A percentile compares a stretch with the other conserved stretches of the same genome.
Conservation (phyloP, 345 rosid species). For the Firmiana major region DNA sequence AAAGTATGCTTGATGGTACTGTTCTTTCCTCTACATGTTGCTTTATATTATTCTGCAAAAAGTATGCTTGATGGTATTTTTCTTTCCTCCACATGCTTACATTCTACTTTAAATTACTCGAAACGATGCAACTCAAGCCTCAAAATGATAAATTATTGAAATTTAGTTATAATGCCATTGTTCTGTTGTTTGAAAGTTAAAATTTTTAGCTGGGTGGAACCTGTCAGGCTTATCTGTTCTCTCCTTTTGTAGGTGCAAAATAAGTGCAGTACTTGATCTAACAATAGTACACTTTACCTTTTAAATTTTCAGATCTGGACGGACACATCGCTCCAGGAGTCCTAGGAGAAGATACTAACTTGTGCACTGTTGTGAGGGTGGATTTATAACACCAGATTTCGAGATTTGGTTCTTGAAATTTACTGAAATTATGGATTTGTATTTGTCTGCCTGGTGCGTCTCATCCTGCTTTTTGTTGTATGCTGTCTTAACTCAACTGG, state of each 20-base stretch:
- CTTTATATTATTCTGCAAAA: no score
- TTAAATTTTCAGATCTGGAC: conserved; percentile 43
- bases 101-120: background rate
- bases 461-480: background rate
- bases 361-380: background rate
- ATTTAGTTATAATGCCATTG: background rate
- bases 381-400: background rate
- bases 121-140: background rate
- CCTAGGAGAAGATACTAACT: conserved; percentile 68
- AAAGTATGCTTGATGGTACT: background rate
- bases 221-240: background rate
- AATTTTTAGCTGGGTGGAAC: background rate
- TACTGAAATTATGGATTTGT: background rate
- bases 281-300: background rate
- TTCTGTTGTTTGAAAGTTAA: background rate
- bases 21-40: no score
- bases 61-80: background rate
- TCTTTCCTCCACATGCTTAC: background rate
- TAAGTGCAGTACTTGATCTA: background rate
- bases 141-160: background rate
- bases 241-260: background rate
- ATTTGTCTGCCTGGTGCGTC: no score
- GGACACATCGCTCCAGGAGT: conserved; percentile 70
- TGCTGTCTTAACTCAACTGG: no score
- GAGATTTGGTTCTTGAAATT: conserved; percentile 3